phyloP scores from a whole-genome alignment of 805 yeast species.

The Naumovozyma baii region DNA sequence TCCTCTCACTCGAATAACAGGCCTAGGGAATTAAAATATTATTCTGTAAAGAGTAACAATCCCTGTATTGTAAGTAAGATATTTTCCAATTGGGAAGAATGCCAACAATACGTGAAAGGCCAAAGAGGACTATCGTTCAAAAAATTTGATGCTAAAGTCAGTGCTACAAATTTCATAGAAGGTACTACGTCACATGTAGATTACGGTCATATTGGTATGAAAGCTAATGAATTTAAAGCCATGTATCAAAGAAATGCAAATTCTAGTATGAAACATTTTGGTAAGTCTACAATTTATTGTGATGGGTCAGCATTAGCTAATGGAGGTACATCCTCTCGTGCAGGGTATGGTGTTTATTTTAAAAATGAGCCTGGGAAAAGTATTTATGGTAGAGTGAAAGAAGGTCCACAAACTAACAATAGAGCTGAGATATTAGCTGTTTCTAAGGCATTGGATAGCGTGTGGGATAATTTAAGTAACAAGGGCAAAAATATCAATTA shows the following conservation, averaged over 20 bases:
- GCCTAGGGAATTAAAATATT: too few relatives aligned
- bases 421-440: slow-evolving; percentile 73
- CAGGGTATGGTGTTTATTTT: slow-evolving; percentile 71
- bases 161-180: slow-evolving; percentile 30
- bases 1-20: background rate
- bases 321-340: slow-evolving; percentile 33
- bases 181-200: slow-evolving; percentile 5
- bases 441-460: slow-evolving; percentile 40
- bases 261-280: background rate
- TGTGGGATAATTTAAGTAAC: slow-evolving; percentile 26
- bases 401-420: slow-evolving; percentile 57
- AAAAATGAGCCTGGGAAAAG: slow-evolving; percentile 45
- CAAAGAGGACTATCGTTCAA: slow-evolving; percentile 35
- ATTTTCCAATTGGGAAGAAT: slow-evolving; percentile 28
- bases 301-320: slow-evolving; percentile 72
- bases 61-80: slow-evolving; percentile 22
- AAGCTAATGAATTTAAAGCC: background rate
- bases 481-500: slow-evolving; percentile 21
- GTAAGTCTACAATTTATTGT: slow-evolving; percentile 39
- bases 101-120: slow-evolving; percentile 24
- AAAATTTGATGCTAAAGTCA: slow-evolving; percentile 31
- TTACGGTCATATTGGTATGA: background rate
- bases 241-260: background rate
- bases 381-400: slow-evolving; percentile 41
- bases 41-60: slow-evolving; percentile 29